A percentile compares a stretch with the other conserved stretches of the same genome.
Evolutionary conservation across 2,329 filamentous ascomycete species (phyloP).

Genomic region (Fusarium keratoplasticum): DNA sequence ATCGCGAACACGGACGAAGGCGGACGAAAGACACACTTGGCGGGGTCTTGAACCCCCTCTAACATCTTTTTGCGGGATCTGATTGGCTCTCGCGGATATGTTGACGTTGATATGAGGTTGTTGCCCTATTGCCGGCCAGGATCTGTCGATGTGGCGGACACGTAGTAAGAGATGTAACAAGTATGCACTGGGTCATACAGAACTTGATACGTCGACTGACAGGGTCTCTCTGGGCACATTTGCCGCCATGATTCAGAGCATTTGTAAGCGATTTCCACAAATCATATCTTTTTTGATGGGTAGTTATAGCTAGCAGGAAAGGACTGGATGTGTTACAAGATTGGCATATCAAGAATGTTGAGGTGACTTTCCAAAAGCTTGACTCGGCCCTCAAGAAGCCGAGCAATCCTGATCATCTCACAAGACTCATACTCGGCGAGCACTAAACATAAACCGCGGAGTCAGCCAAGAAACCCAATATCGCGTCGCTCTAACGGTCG

Average conservation of each 20-base stretch:
- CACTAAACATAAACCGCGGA: neutral
- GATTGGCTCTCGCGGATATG: neutral
- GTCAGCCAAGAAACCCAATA: neutral
- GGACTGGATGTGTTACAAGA: neutral
- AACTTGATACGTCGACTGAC: neutral
- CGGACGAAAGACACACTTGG: neutral
- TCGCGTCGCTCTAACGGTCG: neutral
- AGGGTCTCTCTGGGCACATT: neutral
- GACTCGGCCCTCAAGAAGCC: neutral
- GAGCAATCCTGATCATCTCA: neutral
- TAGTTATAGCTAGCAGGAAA: neutral
- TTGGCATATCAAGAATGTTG: neutral
- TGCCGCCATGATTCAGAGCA: neutral
- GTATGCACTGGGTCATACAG: no score
- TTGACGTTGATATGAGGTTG: neutral
- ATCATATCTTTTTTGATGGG: no score
- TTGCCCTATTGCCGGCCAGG: fast-evolving
- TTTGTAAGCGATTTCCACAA: neutral
- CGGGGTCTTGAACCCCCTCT: neutral
- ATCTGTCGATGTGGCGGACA: neutral
- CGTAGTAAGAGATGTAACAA: no score
- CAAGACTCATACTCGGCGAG: neutral
- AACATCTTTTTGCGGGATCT: neutral
- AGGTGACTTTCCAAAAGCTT: neutral
- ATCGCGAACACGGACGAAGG: no score